Percentiles rank a stretch among this genome's conserved stretches.
phyloP scores from a whole-genome alignment of 2,329 filamentous ascomycete species.

The Calonectria fujianensis region DNA sequence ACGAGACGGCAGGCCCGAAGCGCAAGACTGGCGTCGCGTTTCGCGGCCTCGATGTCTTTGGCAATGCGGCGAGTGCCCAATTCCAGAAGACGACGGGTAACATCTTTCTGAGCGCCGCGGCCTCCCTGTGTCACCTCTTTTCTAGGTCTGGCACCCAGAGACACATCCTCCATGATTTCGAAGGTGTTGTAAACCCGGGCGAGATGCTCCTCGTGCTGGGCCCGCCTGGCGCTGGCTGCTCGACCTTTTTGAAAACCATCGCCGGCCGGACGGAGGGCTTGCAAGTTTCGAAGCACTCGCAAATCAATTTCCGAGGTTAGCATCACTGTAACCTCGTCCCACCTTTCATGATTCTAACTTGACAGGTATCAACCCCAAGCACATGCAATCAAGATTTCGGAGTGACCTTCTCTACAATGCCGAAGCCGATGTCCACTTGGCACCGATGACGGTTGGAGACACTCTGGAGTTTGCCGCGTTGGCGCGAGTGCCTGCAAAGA shows the following conservation, averaged over 20 bases:
- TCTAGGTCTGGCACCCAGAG: background rate
- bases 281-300: constrained; percentile 48
- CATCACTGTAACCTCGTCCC: no score
- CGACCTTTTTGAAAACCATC: constrained; percentile 74
- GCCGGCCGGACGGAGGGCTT: constrained; percentile 69
- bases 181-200: constrained; percentile 55
- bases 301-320: constrained; percentile 72
- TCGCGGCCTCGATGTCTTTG: constrained; percentile 25
- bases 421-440: constrained; percentile 78
- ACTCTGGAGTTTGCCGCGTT: constrained; percentile 74
- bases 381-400: constrained; percentile 67
- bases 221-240: constrained; percentile 72
- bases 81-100: constrained; percentile 30
- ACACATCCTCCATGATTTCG: constrained; percentile 54
- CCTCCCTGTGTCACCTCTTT: background rate
- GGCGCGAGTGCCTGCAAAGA: constrained; percentile 77
- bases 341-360: constrained; percentile 3
- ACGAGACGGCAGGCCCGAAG: background rate
- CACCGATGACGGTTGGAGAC: constrained; percentile 78
- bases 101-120: constrained; percentile 12
- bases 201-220: constrained; percentile 65
- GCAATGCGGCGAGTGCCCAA: constrained; percentile 7
- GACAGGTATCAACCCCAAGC: constrained; percentile 54
- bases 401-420: constrained; percentile 79
- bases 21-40: constrained; percentile 23